phyloP scores from a whole-genome alignment of 768 basidiomycete genomes.

The Boletus sp. region DNA sequence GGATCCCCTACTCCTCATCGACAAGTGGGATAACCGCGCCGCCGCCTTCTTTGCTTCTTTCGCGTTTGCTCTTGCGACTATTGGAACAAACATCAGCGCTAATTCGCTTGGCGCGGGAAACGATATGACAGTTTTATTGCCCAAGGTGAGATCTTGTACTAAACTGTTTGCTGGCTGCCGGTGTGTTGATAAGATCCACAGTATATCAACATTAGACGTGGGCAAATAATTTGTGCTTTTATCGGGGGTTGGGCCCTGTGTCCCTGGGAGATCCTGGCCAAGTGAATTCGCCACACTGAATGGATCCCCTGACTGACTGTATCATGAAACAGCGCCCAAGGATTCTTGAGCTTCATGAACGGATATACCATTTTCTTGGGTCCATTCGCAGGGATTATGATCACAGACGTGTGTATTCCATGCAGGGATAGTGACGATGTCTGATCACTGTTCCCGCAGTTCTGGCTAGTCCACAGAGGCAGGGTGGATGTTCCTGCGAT shows the following conservation, averaged over 20 bases:
- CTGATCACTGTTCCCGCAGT: slow-evolving; percentile 38
- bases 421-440: neutral
- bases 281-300: slow-evolving; percentile 12
- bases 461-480: slow-evolving; percentile 72
- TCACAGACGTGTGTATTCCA: slow-evolving; percentile 45
- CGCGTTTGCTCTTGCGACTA: slow-evolving; percentile 47
- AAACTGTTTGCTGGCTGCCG: neutral
- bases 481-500: slow-evolving; percentile 80
- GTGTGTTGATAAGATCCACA: neutral
- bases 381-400: slow-evolving; percentile 77
- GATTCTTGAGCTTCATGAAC: slow-evolving; percentile 74
- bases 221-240: slow-evolving; percentile 74
- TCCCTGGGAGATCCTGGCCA: slow-evolving; percentile 81
- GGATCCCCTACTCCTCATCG: slow-evolving; percentile 76
- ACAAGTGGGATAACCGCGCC: slow-evolving; percentile 80
- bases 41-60: slow-evolving; percentile 82
- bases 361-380: slow-evolving; percentile 87
- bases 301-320: neutral
- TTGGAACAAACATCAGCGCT: slow-evolving; percentile 50
- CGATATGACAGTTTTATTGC: slow-evolving; percentile 73
- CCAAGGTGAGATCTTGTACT: slow-evolving; percentile 48
- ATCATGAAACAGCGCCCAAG: slow-evolving; percentile 40
- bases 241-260: slow-evolving; percentile 82
- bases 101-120: slow-evolving; percentile 73
- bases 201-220: slow-evolving; percentile 71